phyloP scores from a whole-genome alignment of 768 basidiomycete species.

The Coprinellus aureogranulatus region DNA sequence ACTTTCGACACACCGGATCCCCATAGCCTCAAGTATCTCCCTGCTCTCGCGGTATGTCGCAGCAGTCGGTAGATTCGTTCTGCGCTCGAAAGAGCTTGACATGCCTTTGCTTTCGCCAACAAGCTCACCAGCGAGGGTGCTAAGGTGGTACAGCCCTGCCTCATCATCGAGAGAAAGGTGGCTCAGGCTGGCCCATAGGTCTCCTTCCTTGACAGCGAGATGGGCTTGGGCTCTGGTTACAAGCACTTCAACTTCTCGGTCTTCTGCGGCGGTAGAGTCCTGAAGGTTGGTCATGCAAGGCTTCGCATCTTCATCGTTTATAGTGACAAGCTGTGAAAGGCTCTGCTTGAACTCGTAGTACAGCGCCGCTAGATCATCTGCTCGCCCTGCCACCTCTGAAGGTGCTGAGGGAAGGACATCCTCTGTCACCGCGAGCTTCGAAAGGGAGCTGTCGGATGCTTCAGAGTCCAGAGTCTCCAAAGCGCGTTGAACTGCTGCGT shows the following conservation, averaged over 20 bases:
- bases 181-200: conserved; percentile 52
- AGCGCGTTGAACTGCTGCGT: not conserved
- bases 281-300: not conserved
- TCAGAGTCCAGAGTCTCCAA: conserved; percentile 7
- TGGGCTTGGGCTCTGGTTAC: conserved; percentile 35
- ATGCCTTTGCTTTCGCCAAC: conserved; percentile 53
- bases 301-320: not conserved
- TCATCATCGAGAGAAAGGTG: conserved; percentile 3
- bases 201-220: conserved; percentile 58
- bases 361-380: not conserved
- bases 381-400: not conserved
- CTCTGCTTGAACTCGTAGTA: not conserved
- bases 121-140: conserved; percentile 29
- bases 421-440: not conserved
- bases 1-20: conserved; percentile 73
- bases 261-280: not conserved
- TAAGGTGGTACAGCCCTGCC: not conserved
- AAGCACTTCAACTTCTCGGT: not conserved
- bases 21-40: conserved; percentile 72
- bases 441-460: conserved; percentile 4
- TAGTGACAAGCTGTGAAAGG: not conserved
- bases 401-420: no score
- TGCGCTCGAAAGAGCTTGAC: conserved; percentile 62
- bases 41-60: conserved; percentile 70
- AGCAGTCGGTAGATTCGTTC: conserved; percentile 58